phyloP scores from a whole-genome alignment of 768 basidiomycete genomes.

The Rhodotorula graminis region DNA sequence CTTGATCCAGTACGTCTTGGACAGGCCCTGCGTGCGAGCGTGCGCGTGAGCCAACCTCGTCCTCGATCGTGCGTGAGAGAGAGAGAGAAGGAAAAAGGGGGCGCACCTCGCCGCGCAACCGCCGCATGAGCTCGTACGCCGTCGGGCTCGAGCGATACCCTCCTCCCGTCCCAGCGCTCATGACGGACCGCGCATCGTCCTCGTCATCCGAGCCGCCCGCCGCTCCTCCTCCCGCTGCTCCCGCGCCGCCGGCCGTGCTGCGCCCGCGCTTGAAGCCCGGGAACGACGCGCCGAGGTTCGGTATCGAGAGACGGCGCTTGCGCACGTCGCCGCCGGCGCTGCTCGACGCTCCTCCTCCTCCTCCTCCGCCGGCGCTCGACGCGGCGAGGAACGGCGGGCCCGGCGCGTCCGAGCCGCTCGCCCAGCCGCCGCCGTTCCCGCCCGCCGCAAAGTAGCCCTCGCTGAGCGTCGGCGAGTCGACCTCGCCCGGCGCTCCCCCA shows the following conservation, averaged over 20 bases:
- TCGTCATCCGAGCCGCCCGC: not conserved
- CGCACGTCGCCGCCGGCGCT: not conserved
- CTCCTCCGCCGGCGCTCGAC: not conserved
- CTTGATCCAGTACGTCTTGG: conserved; percentile 97
- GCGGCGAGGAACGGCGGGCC: too few species aligned
- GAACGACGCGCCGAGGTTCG: conserved; percentile 11
- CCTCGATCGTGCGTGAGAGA: not conserved
- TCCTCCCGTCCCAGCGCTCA: conserved; percentile 10
- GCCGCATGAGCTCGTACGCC: not conserved
- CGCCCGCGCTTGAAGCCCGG: conserved; percentile 16
- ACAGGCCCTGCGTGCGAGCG: conserved; percentile 48
- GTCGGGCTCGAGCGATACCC: not conserved
- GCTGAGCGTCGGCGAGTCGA: conserved; percentile 1
- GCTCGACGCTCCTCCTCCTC: too few species aligned
- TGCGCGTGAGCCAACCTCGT: not conserved
- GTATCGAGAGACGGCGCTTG: conserved; percentile 1
- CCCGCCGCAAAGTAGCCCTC: not conserved
- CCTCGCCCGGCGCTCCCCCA: not conserved
- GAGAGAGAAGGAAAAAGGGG: not conserved
- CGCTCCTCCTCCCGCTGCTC: too few species aligned
- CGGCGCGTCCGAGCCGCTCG: too few species aligned
- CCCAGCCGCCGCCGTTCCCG: too few species aligned
- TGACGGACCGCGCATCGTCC: conserved; percentile 15
- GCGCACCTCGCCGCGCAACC: conserved; percentile 7
- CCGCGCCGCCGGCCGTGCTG: not conserved